A percentile compares a stretch with the other conserved stretches of the same genome.
These are phyloP conservation scores for Phlebiopsis flavidoalba DNA, from an alignment of 768 basidiomycete species.

Conservation along the genomic window DNA sequence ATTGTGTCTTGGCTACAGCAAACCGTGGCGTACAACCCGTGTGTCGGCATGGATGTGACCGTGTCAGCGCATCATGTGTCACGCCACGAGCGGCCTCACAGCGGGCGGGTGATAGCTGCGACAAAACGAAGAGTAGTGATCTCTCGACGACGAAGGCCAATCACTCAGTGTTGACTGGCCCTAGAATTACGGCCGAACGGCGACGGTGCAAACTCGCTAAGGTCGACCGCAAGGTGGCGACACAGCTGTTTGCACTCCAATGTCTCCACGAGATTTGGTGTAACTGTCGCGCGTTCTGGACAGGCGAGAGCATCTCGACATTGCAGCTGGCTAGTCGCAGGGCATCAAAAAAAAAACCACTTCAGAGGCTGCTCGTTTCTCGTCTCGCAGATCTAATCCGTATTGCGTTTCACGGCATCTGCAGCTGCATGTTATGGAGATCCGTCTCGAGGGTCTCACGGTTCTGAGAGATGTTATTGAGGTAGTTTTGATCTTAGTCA, in stretches of 20 bases:
- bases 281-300: constrained; percentile 65
- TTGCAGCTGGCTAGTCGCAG: constrained; percentile 55
- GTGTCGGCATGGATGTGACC: constrained; percentile 98
- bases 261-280: constrained; percentile 89
- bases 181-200: constrained; percentile 40
- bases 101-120: constrained; percentile 60
- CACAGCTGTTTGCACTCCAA: constrained; percentile 89
- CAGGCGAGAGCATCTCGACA: constrained; percentile 82
- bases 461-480: constrained; percentile 91
- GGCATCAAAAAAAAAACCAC: constrained; percentile 55
- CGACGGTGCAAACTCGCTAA: constrained; percentile 31
- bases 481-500: constrained; percentile 37
- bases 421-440: constrained; percentile 96
- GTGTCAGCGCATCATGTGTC: constrained; percentile 97
- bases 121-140: constrained; percentile 41
- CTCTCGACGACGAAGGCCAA: constrained; percentile 87
- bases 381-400: constrained; percentile 90
- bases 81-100: constrained; percentile 83
- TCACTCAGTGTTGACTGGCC: constrained; percentile 74
- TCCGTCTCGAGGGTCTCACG: constrained; percentile 83
- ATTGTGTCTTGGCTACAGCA: constrained; percentile 94
- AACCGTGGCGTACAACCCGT: constrained; percentile 86
- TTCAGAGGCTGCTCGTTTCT: constrained; percentile 67
- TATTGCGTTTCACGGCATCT: constrained; percentile 97
- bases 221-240: constrained; percentile 87